Evolutionary conservation across 805 yeast species (phyloP), one percentile per base, ranked within the genome.

Genomic region (Pichia manshurica): DNA sequence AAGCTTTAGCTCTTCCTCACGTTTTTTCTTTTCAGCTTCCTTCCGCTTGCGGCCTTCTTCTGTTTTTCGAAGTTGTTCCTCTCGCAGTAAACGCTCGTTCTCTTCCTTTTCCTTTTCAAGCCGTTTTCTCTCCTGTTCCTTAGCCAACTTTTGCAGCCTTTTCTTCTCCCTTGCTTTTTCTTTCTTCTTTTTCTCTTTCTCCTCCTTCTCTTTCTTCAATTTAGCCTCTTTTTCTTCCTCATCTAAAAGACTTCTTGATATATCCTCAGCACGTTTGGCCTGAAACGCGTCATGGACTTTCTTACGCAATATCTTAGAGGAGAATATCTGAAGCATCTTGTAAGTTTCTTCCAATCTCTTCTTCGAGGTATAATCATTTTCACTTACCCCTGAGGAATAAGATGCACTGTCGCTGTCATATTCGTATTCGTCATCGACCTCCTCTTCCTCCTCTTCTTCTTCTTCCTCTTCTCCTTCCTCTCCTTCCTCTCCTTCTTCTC

Each of bases 191-290:
- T 72, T 73, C 56, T 82, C 83, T 61, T 80, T 81, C 60, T 81
- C 78, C 56, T 82, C 86, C 51, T 75, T 78, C 44, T 78, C 85
- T 59, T 75, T 80, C 62, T 80, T 77, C 40, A 80, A 78, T 42
- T 67, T 68, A 53, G 81, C 83, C 63, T 83, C 91, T 7, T 79
- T 82, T 54, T 84, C 89, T 39, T 84, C 68, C 58, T 84, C 91
- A 59, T 75, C 79, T 50, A 84, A 71, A 52, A 84, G 70, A 50
- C 74, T 77, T 48, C 73, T 68, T 10, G 84, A 75, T 49, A 82
- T 73, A 56, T 85, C 93, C 50, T 84, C 87, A 12, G 96, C 90
- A 42, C 84, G 78, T 53, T 80, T 84, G 56, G 84, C 90, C 52
- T 85, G 84, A 60, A 82, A 89, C 0, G 95, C 87, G 28, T 75